Conservation (phyloP, 768 basidiomycete genomes). For the Phanerodontia chrysosporium region DNA sequence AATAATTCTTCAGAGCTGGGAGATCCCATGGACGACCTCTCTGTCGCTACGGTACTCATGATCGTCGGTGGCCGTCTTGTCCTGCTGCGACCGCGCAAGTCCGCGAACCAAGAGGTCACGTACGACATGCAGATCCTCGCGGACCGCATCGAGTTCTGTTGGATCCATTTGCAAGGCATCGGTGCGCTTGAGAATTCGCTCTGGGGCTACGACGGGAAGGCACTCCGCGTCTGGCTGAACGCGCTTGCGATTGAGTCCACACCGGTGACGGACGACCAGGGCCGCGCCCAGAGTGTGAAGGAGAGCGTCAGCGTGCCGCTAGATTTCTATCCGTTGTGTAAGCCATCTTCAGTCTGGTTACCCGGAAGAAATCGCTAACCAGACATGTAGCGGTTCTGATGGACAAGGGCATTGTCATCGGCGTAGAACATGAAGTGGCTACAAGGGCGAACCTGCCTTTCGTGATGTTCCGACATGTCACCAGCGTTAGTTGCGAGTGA, state of each 20-base stretch:
- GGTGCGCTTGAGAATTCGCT: conserved; percentile 93
- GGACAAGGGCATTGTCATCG: conserved; percentile 99
- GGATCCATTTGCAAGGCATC: conserved; percentile 95
- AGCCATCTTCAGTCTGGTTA: conserved; percentile 18
- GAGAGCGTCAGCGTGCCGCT: conserved; percentile 91
- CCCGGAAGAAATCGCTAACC: background rate
- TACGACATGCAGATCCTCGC: conserved; percentile 98
- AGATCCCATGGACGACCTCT: conserved; percentile 88
- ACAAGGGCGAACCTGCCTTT: conserved; percentile 76
- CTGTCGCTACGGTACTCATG: conserved; percentile 93
- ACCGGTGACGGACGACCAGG: conserved; percentile 33
- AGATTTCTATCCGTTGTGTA: conserved; percentile 95
- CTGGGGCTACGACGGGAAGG: conserved; percentile 93
- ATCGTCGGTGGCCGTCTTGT: conserved; percentile 91
- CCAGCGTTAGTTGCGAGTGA: conserved; percentile 56
- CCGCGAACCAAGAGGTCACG: conserved; percentile 82
- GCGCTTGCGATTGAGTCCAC: conserved; percentile 81
- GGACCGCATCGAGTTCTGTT: conserved; percentile 96
- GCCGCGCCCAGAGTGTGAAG: conserved; percentile 50
- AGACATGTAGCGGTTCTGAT: conserved; percentile 82
- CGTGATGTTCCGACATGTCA: conserved; percentile 87
- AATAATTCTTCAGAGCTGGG: conserved; percentile 71
- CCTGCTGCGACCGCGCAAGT: conserved; percentile 85
- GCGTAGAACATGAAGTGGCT: conserved; percentile 85
- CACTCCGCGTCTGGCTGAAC: conserved; percentile 92